Percentiles rank a stretch among this genome's conserved stretches.
These are phyloP conservation scores for Ustilago hordei DNA, from an alignment of 1,284 basidiomycete species.

Conservation along the genomic window DNA sequence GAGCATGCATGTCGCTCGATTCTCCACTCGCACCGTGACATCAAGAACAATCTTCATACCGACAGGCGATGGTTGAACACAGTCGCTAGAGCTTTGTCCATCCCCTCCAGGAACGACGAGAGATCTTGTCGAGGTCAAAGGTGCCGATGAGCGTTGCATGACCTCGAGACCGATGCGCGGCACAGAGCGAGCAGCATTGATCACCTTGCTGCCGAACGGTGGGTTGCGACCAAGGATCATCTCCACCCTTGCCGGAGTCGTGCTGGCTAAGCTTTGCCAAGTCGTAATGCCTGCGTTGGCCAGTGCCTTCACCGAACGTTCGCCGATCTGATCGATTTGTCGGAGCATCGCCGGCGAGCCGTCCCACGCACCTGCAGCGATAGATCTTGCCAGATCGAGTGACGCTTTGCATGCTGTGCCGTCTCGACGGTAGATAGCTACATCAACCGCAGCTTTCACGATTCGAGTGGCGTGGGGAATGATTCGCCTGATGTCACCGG, in stretches of 20 bases:
- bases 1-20: slow-evolving; percentile 40
- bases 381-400: slow-evolving; percentile 63
- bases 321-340: slow-evolving; percentile 82
- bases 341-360: slow-evolving; percentile 81
- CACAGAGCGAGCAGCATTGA: slow-evolving; percentile 40
- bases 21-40: slow-evolving; percentile 33
- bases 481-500: slow-evolving; percentile 38
- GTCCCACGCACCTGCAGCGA: slow-evolving; percentile 85
- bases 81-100: background rate
- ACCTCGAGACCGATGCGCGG: slow-evolving; percentile 47
- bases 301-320: slow-evolving; percentile 74
- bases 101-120: background rate
- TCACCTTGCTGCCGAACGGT: slow-evolving; percentile 53
- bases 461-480: slow-evolving; percentile 47
- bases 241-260: slow-evolving; percentile 48
- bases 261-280: slow-evolving; percentile 32
- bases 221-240: slow-evolving; percentile 57
- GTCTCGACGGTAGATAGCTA: slow-evolving; percentile 42
- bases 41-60: slow-evolving; percentile 30
- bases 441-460: slow-evolving; percentile 49
- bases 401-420: slow-evolving; percentile 47
- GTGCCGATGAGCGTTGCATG: slow-evolving; percentile 29
- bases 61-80: background rate
- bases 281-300: slow-evolving; percentile 48
- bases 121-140: background rate